These are phyloP conservation scores for Backusella westeae DNA, from an alignment of 192 early-diverging fungal genomes.

Conservation along the genomic window DNA sequence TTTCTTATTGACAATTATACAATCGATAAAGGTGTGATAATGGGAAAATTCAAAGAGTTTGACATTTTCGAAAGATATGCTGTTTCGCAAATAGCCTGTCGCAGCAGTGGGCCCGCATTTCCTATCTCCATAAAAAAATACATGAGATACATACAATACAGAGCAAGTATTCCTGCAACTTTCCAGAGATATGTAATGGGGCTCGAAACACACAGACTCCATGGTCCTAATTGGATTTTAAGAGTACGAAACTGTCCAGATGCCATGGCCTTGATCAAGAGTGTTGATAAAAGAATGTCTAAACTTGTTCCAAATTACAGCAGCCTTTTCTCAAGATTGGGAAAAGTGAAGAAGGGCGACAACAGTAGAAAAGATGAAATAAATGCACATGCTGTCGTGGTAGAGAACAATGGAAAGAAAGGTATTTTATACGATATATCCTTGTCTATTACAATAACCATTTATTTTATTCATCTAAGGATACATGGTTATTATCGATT, in stretches of 20 bases:
- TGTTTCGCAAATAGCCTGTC: neutral
- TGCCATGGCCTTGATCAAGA: neutral
- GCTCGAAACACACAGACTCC: neutral
- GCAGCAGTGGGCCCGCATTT: neutral
- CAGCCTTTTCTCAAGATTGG: neutral
- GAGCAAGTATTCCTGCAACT: neutral
- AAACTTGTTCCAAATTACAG: neutral
- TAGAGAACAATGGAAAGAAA: neutral
- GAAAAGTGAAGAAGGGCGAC: neutral
- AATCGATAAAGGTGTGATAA: neutral
- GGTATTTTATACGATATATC: neutral
- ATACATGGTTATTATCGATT: neutral
- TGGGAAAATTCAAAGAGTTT: neutral
- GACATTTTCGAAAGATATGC: neutral
- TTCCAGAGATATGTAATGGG: neutral
- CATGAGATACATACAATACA: neutral
- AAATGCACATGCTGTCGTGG: neutral
- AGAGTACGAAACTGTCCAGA: neutral
- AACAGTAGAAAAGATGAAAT: neutral
- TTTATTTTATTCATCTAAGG: neutral
- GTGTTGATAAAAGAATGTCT: neutral
- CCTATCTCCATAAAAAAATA: neutral
- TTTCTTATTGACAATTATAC: neutral
- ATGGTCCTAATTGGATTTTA: neutral
- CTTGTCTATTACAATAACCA: neutral